Percentiles rank a stretch among this genome's conserved stretches.
phyloP scores from a whole-genome alignment of 2,329 filamentous ascomycete species.

The Curvularia sp. region DNA sequence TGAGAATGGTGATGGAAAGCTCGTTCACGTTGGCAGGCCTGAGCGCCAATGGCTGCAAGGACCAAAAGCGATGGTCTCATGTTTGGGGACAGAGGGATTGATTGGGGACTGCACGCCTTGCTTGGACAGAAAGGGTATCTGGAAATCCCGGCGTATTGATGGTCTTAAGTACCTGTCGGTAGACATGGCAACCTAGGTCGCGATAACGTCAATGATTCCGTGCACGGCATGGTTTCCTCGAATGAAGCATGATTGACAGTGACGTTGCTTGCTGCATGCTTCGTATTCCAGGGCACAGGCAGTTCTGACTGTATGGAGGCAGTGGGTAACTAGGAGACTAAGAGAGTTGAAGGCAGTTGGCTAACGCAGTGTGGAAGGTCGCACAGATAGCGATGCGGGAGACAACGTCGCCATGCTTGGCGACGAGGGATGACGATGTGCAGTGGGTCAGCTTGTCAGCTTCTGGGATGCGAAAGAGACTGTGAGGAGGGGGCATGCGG shows the following conservation, averaged over 20 bases:
- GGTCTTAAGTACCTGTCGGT: constrained; percentile 23
- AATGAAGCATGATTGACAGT: constrained; percentile 9
- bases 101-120: constrained; percentile 5
- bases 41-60: constrained; percentile 39
- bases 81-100: constrained; percentile 10
- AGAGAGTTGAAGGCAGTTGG: constrained; percentile 24
- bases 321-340: not conserved
- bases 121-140: constrained; percentile 8
- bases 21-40: constrained; percentile 46
- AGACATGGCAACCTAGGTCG: constrained; percentile 3
- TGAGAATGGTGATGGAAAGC: constrained; percentile 32
- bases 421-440: constrained; percentile 35
- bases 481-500: too few relatives aligned
- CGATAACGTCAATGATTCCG: constrained; percentile 31
- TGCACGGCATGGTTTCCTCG: constrained; percentile 11
- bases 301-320: not conserved
- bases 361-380: constrained; percentile 44
- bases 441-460: constrained; percentile 13
- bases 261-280: constrained; percentile 8
- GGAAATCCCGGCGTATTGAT: constrained; percentile 1
- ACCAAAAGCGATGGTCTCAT: constrained; percentile 40
- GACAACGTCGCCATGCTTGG: constrained; percentile 31
- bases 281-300: constrained; percentile 19
- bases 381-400: constrained; percentile 26
- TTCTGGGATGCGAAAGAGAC: constrained; percentile 5